phyloP scores from a whole-genome alignment of 176 grass and related monocot species.

The Microstegium vimineum region DNA sequence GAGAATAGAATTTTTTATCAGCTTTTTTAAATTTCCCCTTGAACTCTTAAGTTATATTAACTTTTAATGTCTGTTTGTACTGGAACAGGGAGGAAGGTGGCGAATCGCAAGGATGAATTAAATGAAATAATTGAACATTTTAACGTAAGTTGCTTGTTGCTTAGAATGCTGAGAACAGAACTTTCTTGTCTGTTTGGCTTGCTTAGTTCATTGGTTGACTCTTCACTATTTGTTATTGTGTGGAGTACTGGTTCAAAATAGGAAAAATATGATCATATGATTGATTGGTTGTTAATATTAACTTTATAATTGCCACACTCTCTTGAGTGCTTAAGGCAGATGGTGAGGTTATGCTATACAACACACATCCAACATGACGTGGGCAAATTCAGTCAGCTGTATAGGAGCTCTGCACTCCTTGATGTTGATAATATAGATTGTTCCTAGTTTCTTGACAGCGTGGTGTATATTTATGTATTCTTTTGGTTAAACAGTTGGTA shows the following conservation, averaged over 20 bases:
- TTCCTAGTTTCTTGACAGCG: background rate
- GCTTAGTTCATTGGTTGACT: background rate
- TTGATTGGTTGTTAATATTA: background rate
- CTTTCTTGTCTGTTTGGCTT: background rate
- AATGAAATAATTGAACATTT: constrained; percentile 85
- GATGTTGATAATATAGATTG: background rate
- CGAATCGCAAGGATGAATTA: constrained; percentile 74
- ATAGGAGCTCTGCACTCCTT: background rate
- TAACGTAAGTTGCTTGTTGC: constrained; percentile 64
- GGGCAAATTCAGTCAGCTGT: background rate
- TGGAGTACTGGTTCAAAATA: background rate
- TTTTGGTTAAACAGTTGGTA: background rate
- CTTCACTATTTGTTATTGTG: background rate
- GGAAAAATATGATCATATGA: background rate
- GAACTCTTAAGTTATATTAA: constrained; percentile 12
- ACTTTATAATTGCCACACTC: background rate
- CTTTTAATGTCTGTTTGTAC: constrained; percentile 13
- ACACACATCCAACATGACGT: background rate
- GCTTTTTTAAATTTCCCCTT: background rate
- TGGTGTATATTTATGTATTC: background rate
- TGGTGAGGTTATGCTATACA: background rate
- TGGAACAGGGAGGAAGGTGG: constrained; percentile 73
- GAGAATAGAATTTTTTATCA: background rate
- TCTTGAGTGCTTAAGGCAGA: background rate
- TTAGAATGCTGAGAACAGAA: background rate